Evolutionary conservation across 2,329 filamentous ascomycete genomes (phyloP).

Genomic region (Nigrospora osmanthi): DNA sequence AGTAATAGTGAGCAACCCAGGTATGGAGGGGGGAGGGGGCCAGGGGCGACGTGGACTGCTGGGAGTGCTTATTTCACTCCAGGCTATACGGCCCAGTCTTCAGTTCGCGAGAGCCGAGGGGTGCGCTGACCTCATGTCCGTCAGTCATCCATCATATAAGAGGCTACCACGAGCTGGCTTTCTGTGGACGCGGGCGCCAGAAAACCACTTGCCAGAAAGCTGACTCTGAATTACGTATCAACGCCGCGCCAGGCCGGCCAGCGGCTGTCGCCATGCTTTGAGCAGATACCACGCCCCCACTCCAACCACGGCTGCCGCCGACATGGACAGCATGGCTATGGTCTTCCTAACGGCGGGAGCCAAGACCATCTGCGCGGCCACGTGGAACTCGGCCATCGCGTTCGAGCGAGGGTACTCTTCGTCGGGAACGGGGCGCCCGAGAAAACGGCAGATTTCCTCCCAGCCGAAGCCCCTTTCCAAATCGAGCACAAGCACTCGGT

Average conservation of each 20-base stretch:
- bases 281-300: background rate
- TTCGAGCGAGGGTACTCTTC: background rate
- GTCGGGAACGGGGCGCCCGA: background rate
- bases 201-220: background rate
- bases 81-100: background rate
- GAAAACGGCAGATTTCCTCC: constrained; percentile 1
- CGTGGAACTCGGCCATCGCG: constrained; percentile 1
- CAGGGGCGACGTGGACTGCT: too few species aligned
- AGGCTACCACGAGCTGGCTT: background rate
- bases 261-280: background rate
- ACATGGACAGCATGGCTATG: background rate
- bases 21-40: too few species aligned
- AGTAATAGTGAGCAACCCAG: too few species aligned
- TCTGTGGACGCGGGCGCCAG: background rate
- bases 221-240: background rate
- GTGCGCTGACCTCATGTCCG: background rate
- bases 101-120: background rate
- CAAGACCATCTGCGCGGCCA: background rate
- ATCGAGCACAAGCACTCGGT: background rate
- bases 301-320: background rate
- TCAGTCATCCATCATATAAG: background rate
- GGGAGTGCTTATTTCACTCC: background rate
- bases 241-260: background rate
- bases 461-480: background rate
- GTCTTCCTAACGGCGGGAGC: background rate